phyloP scores from a whole-genome alignment of 2,329 filamentous ascomycete species.

The Trichoderma koningiopsis region DNA sequence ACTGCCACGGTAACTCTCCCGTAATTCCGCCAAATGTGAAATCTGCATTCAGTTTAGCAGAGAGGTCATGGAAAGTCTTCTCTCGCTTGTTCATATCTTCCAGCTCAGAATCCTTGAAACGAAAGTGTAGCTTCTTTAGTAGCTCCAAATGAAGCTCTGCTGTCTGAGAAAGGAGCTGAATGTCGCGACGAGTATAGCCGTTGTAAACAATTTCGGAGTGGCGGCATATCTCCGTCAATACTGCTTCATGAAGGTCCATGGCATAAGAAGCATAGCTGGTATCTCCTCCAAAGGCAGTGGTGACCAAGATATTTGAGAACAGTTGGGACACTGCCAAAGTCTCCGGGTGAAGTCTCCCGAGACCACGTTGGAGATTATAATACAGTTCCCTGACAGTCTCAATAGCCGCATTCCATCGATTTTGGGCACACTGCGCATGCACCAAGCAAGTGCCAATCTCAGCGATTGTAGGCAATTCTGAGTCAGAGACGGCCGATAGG shows the following conservation, averaged over 20 bases:
- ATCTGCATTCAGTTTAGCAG: background rate
- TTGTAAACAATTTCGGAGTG: background rate
- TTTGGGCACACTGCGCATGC: background rate
- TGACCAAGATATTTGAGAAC: slow-evolving; percentile 30
- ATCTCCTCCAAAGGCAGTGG: background rate
- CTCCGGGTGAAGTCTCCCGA: slow-evolving; percentile 33
- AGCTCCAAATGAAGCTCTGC: background rate
- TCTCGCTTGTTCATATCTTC: background rate
- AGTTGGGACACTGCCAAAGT: slow-evolving; percentile 33
- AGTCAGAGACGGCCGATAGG: slow-evolving; percentile 22
- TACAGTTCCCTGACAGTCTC: slow-evolving; percentile 33
- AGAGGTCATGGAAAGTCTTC: background rate
- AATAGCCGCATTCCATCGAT: slow-evolving; percentile 27
- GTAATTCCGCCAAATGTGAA: background rate
- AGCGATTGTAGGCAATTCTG: background rate
- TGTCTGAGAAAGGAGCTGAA: background rate
- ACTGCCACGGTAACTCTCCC: background rate
- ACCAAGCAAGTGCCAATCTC: background rate
- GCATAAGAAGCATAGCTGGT: background rate
- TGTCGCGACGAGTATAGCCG: background rate
- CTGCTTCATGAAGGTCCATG: background rate
- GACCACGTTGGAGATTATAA: slow-evolving; percentile 35
- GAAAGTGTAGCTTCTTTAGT: background rate
- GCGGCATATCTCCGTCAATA: background rate
- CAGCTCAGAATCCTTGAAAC: background rate